A percentile compares a stretch with the other conserved stretches of the same genome.
Evolutionary conservation across 768 basidiomycete species (phyloP).

Genomic region (Zangia roseola): DNA sequence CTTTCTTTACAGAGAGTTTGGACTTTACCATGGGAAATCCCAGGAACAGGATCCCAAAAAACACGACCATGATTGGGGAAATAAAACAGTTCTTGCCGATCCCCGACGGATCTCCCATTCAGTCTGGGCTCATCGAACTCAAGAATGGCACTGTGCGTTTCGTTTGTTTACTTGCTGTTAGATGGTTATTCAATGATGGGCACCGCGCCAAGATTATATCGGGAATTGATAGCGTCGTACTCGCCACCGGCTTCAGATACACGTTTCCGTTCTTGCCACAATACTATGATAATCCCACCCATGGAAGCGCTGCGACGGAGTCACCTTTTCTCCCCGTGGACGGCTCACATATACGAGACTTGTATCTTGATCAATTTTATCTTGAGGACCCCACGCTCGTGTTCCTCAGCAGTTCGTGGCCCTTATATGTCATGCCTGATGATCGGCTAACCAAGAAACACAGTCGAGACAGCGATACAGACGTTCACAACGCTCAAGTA

Average conservation of each 20-base stretch:
- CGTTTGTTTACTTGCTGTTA: background rate
- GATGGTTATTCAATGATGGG: background rate
- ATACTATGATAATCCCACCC: constrained; percentile 12
- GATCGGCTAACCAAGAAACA: background rate
- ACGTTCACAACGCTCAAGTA: background rate
- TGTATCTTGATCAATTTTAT: constrained; percentile 17
- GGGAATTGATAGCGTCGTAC: constrained; percentile 11
- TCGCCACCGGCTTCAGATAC: constrained; percentile 12
- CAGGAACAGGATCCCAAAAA: constrained; percentile 6
- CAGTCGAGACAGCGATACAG: background rate
- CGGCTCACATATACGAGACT: constrained; percentile 9
- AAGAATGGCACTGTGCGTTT: constrained; percentile 13
- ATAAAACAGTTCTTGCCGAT: constrained; percentile 9
- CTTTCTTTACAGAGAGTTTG: background rate
- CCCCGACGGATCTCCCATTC: constrained; percentile 5
- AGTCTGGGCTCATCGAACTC: constrained; percentile 15
- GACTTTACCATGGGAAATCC: background rate
- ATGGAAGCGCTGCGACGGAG: background rate
- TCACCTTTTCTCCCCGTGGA: constrained; percentile 9
- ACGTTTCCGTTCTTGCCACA: constrained; percentile 18
- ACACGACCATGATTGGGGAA: constrained; percentile 14
- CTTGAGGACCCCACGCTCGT: constrained; percentile 13
- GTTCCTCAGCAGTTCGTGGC: constrained; percentile 6
- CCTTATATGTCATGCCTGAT: background rate
- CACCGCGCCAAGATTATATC: constrained; percentile 4